Conservation (phyloP, 805 yeast species). For the Schizosaccharomyces lindneri region DNA sequence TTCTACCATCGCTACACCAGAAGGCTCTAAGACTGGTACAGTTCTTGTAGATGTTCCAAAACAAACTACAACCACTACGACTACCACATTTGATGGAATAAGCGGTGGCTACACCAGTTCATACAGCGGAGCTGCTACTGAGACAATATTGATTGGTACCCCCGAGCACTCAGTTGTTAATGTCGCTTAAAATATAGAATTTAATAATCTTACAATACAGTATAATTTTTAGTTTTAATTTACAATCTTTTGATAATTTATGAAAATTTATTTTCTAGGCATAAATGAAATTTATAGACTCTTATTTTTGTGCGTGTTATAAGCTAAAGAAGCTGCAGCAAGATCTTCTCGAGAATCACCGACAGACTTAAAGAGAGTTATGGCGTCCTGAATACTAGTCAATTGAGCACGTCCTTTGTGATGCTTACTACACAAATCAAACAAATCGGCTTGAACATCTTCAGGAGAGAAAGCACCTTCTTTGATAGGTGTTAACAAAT, state of each 20-base stretch:
- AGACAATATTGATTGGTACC: background rate
- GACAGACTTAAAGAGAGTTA: background rate
- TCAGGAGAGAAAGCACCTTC: background rate
- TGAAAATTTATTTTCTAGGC: background rate
- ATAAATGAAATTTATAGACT: background rate
- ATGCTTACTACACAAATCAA: background rate
- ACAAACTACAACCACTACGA: background rate
- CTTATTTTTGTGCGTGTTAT: background rate
- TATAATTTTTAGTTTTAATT: background rate
- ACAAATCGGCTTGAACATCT: background rate
- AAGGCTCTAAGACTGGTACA: background rate
- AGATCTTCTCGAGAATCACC: background rate
- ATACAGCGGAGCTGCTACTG: background rate
- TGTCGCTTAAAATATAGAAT: background rate
- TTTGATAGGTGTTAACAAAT: background rate
- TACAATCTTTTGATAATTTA: background rate
- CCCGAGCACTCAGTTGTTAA: background rate
- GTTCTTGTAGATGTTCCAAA: background rate
- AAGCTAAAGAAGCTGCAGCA: background rate
- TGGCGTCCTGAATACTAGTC: background rate
- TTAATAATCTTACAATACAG: background rate
- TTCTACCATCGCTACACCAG: background rate
- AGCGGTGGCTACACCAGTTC: background rate
- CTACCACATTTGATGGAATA: background rate
- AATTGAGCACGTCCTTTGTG: background rate